Base-by-base conservation (phyloP, 2,329 filamentous ascomycete species). In the Colletotrichum cereale region DNA sequence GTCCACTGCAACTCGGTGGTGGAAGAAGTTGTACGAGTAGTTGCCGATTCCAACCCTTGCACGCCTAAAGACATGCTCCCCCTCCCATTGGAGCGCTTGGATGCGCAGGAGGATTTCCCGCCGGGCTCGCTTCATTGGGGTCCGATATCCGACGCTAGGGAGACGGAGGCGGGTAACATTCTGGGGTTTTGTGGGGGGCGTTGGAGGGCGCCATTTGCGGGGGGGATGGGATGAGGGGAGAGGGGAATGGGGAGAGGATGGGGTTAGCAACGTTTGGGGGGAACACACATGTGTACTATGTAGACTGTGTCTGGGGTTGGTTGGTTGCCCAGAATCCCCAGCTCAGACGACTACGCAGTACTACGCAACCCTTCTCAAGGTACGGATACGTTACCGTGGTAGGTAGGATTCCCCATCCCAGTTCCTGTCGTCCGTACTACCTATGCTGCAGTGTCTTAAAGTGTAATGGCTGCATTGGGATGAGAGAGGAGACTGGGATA, bases 61-160 rank as follows among this genome's bases (percentile, higher is more conserved):
- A 24, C 44, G 34, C 42, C 47, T 14, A 52, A 34, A 44, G 29
- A 42, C 31, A 26, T 62, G 3, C 18, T 16, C 2, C 3, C 36
- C 55, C 62, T 57, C 58, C 44, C 42, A 71, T 71, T 71, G 68
- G 68, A 68, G 58, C 68, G 68, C 68, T 29, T 71, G 65, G 31
- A 36, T 29, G 57, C 58, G 40, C 60, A 16, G 60, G 52, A 53
- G 42, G 29, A 68, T 68, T 26, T 29, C 36, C 58, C 36, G 24
- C 52, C 65, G 53, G 31, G 52, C 68, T 71, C 68, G 68, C 50
- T 44, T 5, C 57, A 71, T 71, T 38, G 44, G 36, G 57, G 55
- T 42, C 68, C 68, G 68, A 68, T 58, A 53, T 34, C 31, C 58
- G 65, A 61, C 50, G 44, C 52, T 40, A 48, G 47, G 50, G 16